Base-by-base conservation (phyloP, 2,329 filamentous ascomycete genomes). In the Rutstroemia sp. region DNA sequence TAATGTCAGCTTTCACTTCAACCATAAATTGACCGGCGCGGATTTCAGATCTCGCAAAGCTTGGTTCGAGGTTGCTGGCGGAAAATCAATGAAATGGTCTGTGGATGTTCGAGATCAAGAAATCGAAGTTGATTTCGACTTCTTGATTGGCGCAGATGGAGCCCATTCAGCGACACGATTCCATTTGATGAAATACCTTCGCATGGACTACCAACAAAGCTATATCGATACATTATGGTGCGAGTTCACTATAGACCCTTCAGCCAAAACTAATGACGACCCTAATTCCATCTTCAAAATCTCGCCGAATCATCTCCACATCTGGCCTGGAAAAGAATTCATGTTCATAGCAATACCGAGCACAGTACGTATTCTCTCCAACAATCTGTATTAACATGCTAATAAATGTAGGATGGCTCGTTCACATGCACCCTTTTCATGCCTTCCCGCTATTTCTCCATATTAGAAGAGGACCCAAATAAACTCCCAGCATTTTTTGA, bases 151-250 rank as follows among this genome's bases (percentile, higher is more conserved):
- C 9, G 92, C 92, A 37, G 94, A 99, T 67, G 94, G 94, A 7
- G 94, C 94, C 0, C 92, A 99, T 73, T 97, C 92, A 0, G 86
- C 91, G 45, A 86, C 92, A 4, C 81, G 94, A 51, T 95, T 90
- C 69, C 91, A 97, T 68, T 76, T 99, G 73, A 99, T 99, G 92
- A 97, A 97, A 73, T 96, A 83, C 66, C 82, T 87, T 0, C 84
- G 88, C 10, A 89, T 97, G 82, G 84, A 94, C 72, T 99, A 96
- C 68, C 80, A 88, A 64, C 94, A 99, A 69, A 84, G 90, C 65
- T 99, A 99, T 71, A 94, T 99, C 68, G 92, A 97, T 71, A 94
- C 92, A 0, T 75, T 97, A 5, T 99, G 94, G 94, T 97, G 92
- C 71, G 94, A 99, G 69, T 97, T 99, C 69, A 84, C 84, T 50